A percentile compares a stretch with the other conserved stretches of the same genome.
phyloP scores from a whole-genome alignment of 75 land plant genomes.

The Picea glauca region DNA sequence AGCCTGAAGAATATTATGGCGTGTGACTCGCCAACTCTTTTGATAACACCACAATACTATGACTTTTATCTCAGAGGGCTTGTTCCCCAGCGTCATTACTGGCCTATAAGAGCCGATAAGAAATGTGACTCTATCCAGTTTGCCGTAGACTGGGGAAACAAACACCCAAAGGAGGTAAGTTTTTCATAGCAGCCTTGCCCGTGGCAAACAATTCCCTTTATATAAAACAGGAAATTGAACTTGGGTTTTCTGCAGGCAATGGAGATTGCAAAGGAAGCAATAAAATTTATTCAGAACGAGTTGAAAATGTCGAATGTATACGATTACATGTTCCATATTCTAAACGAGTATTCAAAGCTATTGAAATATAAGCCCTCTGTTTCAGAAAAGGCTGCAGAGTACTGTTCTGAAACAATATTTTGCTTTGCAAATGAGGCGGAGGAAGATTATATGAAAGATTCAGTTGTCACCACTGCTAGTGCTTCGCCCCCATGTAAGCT shows the following conservation, averaged over 20 bases:
- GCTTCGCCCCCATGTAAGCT: constrained; percentile 6
- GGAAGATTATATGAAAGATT: constrained; percentile 18
- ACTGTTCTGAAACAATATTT: constrained; percentile 16
- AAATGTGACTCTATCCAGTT: constrained; percentile 59
- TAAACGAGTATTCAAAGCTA: constrained; percentile 33
- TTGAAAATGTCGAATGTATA: constrained; percentile 32
- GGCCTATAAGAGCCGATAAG: constrained; percentile 44
- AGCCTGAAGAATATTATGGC: constrained; percentile 79
- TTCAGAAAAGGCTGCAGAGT: constrained; percentile 6
- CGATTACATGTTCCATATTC: constrained; percentile 42
- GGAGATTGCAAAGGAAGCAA: neutral
- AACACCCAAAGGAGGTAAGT: constrained; percentile 44
- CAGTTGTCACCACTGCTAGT: constrained; percentile 5
- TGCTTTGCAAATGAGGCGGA: neutral
- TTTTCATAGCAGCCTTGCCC: neutral
- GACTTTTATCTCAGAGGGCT: constrained; percentile 19
- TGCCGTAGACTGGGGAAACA: constrained; percentile 8
- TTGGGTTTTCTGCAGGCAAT: constrained; percentile 14
- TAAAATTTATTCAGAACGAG: constrained; percentile 7
- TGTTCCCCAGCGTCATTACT: constrained; percentile 61
- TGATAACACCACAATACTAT: constrained; percentile 33
- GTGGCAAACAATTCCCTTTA: too few relatives aligned
- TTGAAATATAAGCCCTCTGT: constrained; percentile 25
- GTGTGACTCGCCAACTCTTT: constrained; percentile 55
- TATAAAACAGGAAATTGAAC: neutral